These are phyloP conservation scores for Talaromyces liani DNA, from an alignment of 495 filamentous ascomycete species.

Conservation along the genomic window DNA sequence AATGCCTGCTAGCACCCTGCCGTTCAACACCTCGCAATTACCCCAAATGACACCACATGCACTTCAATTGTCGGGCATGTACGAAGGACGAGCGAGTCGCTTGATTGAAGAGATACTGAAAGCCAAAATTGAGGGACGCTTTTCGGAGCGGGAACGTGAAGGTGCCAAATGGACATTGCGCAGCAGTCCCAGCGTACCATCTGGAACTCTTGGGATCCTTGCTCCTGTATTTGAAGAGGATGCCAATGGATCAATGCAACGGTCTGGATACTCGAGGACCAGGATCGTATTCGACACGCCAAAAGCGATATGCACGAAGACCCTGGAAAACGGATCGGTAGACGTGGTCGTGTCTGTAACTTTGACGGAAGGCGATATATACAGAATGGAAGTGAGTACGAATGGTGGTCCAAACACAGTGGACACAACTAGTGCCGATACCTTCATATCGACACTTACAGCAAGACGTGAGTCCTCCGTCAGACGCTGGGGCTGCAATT, in stretches of 20 bases:
- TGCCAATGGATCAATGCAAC: slow-evolving; percentile 17
- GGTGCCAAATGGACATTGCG: slow-evolving; percentile 71
- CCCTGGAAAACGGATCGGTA: slow-evolving; percentile 22
- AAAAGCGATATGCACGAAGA: slow-evolving; percentile 21
- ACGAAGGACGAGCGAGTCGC: slow-evolving; percentile 70
- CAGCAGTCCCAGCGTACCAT: slow-evolving; percentile 52
- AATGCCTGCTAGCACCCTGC: slow-evolving; percentile 44
- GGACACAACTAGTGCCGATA: slow-evolving; percentile 61
- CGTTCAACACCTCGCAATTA: slow-evolving; percentile 19
- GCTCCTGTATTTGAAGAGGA: slow-evolving; percentile 72
- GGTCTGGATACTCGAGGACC: slow-evolving; percentile 23
- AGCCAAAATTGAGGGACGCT: slow-evolving; percentile 78
- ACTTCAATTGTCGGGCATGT: slow-evolving; percentile 48
- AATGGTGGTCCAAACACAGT: slow-evolving; percentile 52
- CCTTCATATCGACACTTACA: slow-evolving; percentile 61
- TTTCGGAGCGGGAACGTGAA: slow-evolving; percentile 71
- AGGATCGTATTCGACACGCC: slow-evolving; percentile 34
- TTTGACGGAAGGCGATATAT: slow-evolving; percentile 33
- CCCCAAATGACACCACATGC: slow-evolving; percentile 53
- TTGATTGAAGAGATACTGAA: slow-evolving; percentile 81
- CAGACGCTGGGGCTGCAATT: background rate
- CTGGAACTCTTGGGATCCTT: slow-evolving; percentile 57
- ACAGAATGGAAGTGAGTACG: slow-evolving; percentile 51
- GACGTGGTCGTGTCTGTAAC: slow-evolving; percentile 34
- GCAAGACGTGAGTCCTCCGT: slow-evolving; percentile 48